phyloP scores from a whole-genome alignment of 371 early-diverging fungal species.

The Choanephora cucurbitarum region DNA sequence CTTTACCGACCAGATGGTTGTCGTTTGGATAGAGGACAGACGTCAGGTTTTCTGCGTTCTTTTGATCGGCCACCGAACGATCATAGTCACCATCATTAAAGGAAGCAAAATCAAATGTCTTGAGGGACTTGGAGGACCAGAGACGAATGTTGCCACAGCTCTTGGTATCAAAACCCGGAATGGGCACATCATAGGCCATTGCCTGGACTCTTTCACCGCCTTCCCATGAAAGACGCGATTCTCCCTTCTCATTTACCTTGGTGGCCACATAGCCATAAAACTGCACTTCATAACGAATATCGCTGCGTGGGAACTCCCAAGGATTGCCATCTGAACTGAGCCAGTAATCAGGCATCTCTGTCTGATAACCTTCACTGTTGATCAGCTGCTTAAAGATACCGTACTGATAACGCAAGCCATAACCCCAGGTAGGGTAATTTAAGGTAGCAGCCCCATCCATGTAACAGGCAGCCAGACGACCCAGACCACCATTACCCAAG shows the following conservation, averaged over 20 bases:
- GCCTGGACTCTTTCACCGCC: conserved; percentile 83
- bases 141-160: conserved; percentile 93
- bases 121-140: conserved; percentile 86
- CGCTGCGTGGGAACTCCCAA: conserved; percentile 92
- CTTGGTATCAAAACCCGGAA: conserved; percentile 86
- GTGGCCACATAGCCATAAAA: conserved; percentile 85
- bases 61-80: conserved; percentile 84
- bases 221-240: conserved; percentile 76
- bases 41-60: conserved; percentile 90
- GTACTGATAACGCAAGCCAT: conserved; percentile 88
- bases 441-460: conserved; percentile 89
- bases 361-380: conserved; percentile 85
- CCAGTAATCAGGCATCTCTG: conserved; percentile 92
- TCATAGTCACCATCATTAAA: conserved; percentile 94
- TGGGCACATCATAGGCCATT: conserved; percentile 92
- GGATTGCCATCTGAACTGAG: conserved; percentile 79
- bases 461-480: conserved; percentile 89
- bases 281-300: conserved; percentile 80
- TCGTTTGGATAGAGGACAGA: conserved; percentile 93
- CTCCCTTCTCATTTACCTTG: conserved; percentile 62
- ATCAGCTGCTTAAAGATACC: conserved; percentile 92
- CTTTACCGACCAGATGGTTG: conserved; percentile 92
- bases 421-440: conserved; percentile 91
- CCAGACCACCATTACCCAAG: conserved; percentile 93
- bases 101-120: conserved; percentile 75